Percentiles rank a stretch among this genome's conserved stretches.
Evolutionary conservation across 2,329 filamentous ascomycete species (phyloP).

Genomic region (Fusarium concolor): DNA sequence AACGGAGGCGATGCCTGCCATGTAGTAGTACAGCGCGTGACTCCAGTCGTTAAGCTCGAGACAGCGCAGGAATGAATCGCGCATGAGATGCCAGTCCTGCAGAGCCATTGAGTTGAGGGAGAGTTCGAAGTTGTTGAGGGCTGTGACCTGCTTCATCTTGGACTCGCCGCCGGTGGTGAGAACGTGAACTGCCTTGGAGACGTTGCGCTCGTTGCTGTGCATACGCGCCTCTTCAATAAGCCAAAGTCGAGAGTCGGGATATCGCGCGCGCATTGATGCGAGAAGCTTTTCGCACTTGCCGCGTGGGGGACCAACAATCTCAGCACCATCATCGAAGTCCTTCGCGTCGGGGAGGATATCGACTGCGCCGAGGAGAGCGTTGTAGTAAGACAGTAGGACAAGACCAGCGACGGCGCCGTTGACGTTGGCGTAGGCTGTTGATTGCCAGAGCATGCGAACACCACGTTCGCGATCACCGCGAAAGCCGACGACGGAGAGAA

Average conservation of each 20-base stretch:
- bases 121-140: conserved; percentile 86
- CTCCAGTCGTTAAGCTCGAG: conserved; percentile 91
- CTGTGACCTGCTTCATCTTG: conserved; percentile 88
- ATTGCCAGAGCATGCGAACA: conserved; percentile 89
- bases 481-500: conserved; percentile 91
- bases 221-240: conserved; percentile 87
- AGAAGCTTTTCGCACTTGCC: conserved; percentile 76
- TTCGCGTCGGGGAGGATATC: conserved; percentile 80
- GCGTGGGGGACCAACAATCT: conserved; percentile 77
- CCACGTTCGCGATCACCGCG: conserved; percentile 87
- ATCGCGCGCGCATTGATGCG: conserved; percentile 77
- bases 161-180: conserved; percentile 70
- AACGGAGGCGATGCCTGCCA: conserved; percentile 81
- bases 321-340: conserved; percentile 65
- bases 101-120: conserved; percentile 82
- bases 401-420: conserved; percentile 92
- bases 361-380: conserved; percentile 84
- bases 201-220: conserved; percentile 72
- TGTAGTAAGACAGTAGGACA: conserved; percentile 86
- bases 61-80: conserved; percentile 79
- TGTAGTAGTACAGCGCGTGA: conserved; percentile 88
- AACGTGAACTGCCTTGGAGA: conserved; percentile 75
- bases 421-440: conserved; percentile 85
- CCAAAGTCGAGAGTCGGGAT: conserved; percentile 88
- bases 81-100: conserved; percentile 80